Evolutionary conservation across 352 stramenopile genomes (phyloP), one percentile per base, ranked within the genome.

Genomic region (Globisporangium rhizosaccharum): DNA sequence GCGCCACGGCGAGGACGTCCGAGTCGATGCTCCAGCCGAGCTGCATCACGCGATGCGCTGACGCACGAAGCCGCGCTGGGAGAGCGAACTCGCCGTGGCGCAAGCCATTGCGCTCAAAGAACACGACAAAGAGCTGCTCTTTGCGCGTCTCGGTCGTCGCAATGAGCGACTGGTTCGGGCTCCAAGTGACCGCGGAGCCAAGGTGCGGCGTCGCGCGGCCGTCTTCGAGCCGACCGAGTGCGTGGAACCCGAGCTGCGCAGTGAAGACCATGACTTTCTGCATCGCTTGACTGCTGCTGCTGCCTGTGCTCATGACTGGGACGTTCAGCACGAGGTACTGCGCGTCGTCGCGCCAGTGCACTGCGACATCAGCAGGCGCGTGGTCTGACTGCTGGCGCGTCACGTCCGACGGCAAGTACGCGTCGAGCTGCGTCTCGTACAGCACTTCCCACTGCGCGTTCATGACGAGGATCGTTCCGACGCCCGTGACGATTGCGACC

Each of bases 41-140:
- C 50, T 59, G 62, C 2, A 28, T 50, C 17, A 91, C 71, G 10
- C 52, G 41, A 23, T 70, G 73, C 5, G 48, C 25, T 8, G 70
- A 63, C 39, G 72, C 63, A 4, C 55, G 52, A 50, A 77, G 80
- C n/a, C 70, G 50, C 15, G 51, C 33, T 4, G 80, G 73, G 25
- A 93, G 65, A 20, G 68, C 58, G 57, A 95, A 92, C 47, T 93
- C 85, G 17, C 85, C 82, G 59, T 95, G 85, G 2, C 80, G 75
- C 45, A 93, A 64, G 1, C 85, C 85, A 57, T 95, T 95, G 23
- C 79, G 70, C 60, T 95, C 85, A 52, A 95, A 95, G 57, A 94
- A 93, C 18, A 92, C 80, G 15, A 93, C 66, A 36, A 80, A 75
- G 28, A 85, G 63, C 52, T 80, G 62, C 3, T 76, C 69, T 30